phyloP scores from a whole-genome alignment of 768 basidiomycete genomes.

The Boletales sp. region DNA sequence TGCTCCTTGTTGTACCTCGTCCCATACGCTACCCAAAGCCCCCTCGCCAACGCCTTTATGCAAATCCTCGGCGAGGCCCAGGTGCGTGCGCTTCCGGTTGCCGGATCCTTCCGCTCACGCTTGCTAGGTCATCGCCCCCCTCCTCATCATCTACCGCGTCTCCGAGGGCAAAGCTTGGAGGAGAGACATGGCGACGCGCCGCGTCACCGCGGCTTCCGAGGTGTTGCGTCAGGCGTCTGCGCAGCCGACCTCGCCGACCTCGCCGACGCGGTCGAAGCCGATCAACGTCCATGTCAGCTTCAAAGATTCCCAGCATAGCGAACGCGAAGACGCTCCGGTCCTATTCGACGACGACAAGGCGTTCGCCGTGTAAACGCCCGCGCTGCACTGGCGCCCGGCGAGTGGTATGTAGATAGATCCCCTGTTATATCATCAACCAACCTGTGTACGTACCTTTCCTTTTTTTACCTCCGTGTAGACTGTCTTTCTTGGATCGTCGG shows the following conservation, averaged over 20 bases:
- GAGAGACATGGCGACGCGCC: slow-evolving; percentile 13
- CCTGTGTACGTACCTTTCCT: too few relatives aligned
- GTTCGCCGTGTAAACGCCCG: not conserved
- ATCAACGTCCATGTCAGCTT: slow-evolving; percentile 18
- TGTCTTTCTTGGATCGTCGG: too few relatives aligned
- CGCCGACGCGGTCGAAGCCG: not conserved
- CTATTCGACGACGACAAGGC: slow-evolving; percentile 8
- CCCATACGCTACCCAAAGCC: slow-evolving; percentile 21
- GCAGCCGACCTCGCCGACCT: not conserved
- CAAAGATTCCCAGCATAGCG: slow-evolving; percentile 1
- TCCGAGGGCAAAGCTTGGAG: slow-evolving; percentile 45
- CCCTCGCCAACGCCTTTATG: slow-evolving; percentile 26
- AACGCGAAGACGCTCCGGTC: not conserved
- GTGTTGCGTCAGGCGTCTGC: slow-evolving; percentile 11
- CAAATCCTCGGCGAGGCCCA: slow-evolving; percentile 30
- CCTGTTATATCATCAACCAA: too few relatives aligned
- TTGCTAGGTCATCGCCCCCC: slow-evolving; percentile 41
- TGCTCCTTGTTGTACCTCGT: slow-evolving; percentile 32
- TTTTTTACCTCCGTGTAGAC: too few relatives aligned
- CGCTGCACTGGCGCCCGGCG: not conserved
- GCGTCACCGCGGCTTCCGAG: slow-evolving; percentile 1
- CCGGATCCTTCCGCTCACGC: not conserved
- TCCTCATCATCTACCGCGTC: slow-evolving; percentile 47
- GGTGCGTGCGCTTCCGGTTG: slow-evolving; percentile 6
- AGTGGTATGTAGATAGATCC: too few relatives aligned